phyloP scores from a whole-genome alignment of 2,329 filamentous ascomycete species.

The Volutella citrinella region DNA sequence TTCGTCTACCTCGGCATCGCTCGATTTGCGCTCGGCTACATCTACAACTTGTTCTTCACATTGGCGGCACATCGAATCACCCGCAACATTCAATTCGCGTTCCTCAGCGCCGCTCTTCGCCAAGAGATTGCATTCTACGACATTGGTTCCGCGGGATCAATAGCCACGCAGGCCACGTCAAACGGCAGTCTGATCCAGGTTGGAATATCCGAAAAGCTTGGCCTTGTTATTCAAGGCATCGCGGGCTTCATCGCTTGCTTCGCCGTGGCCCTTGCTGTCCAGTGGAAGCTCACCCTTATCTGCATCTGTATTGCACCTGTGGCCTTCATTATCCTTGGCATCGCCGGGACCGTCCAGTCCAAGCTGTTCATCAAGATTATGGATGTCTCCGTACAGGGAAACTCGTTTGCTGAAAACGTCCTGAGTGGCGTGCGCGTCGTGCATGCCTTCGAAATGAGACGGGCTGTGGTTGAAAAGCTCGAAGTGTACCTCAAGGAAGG shows the following conservation, averaged over 20 bases:
- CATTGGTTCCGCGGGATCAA: conserved; percentile 37
- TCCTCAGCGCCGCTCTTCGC: conserved; percentile 47
- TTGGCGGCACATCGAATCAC: conserved; percentile 50
- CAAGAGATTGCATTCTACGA: conserved; percentile 52
- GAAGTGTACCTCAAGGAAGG: conserved; percentile 36
- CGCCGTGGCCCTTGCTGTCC: conserved; percentile 36
- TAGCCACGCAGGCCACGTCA: conserved; percentile 35
- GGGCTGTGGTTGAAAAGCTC: conserved; percentile 37
- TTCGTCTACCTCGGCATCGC: conserved; percentile 58
- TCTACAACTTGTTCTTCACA: conserved; percentile 42
- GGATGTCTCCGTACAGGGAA: conserved; percentile 32
- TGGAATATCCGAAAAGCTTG: conserved; percentile 40
- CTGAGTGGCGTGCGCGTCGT: conserved; percentile 38
- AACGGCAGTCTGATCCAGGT: conserved; percentile 41
- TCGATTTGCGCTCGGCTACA: conserved; percentile 49
- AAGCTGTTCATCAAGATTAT: conserved; percentile 31
- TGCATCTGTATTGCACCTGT: conserved; percentile 31
- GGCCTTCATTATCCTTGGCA: conserved; percentile 29
- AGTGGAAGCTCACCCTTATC: conserved; percentile 45
- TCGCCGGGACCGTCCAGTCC: conserved; percentile 30
- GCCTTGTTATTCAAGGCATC: conserved; percentile 36
- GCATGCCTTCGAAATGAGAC: conserved; percentile 41
- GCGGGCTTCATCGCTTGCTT: conserved; percentile 38
- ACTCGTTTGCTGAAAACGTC: conserved; percentile 35
- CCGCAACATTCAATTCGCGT: conserved; percentile 45